These are phyloP conservation scores for Microsporum audouinii DNA, from an alignment of 2,329 filamentous ascomycete species.

Conservation along the genomic window DNA sequence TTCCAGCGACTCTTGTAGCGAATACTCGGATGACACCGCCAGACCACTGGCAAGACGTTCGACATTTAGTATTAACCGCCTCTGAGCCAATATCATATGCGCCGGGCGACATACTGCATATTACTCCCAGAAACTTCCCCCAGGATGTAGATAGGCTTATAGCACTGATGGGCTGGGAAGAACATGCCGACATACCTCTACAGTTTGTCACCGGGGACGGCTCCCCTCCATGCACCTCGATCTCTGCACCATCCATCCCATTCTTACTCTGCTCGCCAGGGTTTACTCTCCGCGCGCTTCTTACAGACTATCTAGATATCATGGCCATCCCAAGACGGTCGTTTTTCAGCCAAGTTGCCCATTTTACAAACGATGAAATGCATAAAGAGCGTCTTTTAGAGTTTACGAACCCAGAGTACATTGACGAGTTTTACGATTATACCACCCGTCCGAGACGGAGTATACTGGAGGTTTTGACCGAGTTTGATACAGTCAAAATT, in stretches of 20 bases:
- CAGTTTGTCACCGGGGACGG: constrained; percentile 33
- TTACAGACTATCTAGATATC: constrained; percentile 78
- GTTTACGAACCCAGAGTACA: constrained; percentile 64
- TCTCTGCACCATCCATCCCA: constrained; percentile 24
- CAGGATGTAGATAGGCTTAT: constrained; percentile 70
- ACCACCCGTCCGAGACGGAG: constrained; percentile 80
- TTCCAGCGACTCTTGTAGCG: constrained; percentile 47
- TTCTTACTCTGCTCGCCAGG: constrained; percentile 26
- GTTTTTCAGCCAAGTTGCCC: constrained; percentile 69
- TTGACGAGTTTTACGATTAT: constrained; percentile 93
- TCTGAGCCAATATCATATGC: constrained; percentile 38
- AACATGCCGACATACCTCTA: constrained; percentile 60
- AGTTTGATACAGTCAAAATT: constrained; percentile 74
- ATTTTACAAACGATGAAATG: constrained; percentile 59
- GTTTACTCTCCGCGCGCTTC: constrained; percentile 59
- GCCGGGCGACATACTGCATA: constrained; percentile 68
- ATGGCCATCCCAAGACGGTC: constrained; percentile 76
- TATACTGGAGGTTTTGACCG: constrained; percentile 82
- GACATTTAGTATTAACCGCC: constrained; percentile 55
- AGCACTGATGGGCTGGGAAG: constrained; percentile 63
- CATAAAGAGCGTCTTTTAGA: constrained; percentile 76
- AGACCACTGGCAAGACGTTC: constrained; percentile 88
- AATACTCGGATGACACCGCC: constrained; percentile 65
- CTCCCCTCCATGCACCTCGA: constrained; percentile 16
- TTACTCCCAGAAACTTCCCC: constrained; percentile 80